Evolutionary conservation across 805 yeast species (phyloP), one percentile per base, ranked within the genome.

Genomic region (Lipomyces kockii): DNA sequence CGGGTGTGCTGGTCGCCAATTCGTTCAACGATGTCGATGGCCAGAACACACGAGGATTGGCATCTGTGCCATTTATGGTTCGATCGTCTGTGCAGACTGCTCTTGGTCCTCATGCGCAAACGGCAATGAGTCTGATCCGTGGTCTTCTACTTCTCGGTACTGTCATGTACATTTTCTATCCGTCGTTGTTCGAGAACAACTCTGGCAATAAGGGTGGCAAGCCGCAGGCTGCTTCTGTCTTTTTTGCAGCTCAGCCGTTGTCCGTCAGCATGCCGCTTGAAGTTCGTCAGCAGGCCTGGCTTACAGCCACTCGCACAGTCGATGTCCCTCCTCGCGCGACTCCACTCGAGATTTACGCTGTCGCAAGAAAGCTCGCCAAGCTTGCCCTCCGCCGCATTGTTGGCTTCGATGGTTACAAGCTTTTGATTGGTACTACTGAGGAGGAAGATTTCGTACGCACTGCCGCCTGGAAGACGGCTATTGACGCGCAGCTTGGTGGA

Each of bases 401-500:
- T 53, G 78, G 78, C 3, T 60, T 66, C 43, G 76, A 73, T 6
- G 75, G 73, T 34, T 69, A 65, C 65, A 63, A 66, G 35, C 29
- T 68, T 17, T 53, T 74, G 54, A n/a, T 62, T n/a, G 66, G 71
- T 61, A 46, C 68, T 20, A 64, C 70, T 56, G 70, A 56, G 52
- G 63, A 70, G 32, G 68, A 64, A 53, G 64, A 69, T 58, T 43
- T 51, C 14, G 61, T 57, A 9, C 62, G 69, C n/a, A 63, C 65
- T 25, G 65, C 64, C 22, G 71, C 67, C 27, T 65, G 70, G 73
- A 61, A 66, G 53, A 71, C 66, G 22, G 79, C 80, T 4, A 72
- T 77, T 51, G 80, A 78, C 64, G 74, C 80, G 8, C 81, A 79
- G 67, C 75, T 79, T n/a, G 72, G 77, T 54, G 81, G 81, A 27